Percentiles rank a stretch among this genome's conserved stretches.
Conservation (phyloP, 78 protist genomes). For the Dictyostelium purpureum region DNA sequence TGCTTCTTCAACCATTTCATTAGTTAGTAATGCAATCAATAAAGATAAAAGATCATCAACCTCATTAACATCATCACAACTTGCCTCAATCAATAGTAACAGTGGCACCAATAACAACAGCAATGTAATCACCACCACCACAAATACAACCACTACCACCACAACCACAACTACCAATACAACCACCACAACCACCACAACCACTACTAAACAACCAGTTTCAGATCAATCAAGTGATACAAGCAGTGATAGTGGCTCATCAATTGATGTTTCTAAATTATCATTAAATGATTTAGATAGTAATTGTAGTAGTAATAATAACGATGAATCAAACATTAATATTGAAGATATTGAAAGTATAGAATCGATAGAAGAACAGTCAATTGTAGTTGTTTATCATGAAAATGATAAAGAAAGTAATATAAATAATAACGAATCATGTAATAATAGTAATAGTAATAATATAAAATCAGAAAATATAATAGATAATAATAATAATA, state of each 20-base stretch:
- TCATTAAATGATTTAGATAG: slow-evolving; percentile 44
- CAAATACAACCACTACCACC: neutral
- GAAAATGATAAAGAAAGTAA: neutral
- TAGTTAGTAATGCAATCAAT: neutral
- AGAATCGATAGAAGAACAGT: slow-evolving; percentile 16
- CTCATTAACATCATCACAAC: neutral
- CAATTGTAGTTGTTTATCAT: neutral
- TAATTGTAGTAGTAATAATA: neutral
- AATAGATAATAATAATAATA: neutral
- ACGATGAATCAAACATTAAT: neutral
- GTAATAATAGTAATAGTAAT: slow-evolving; percentile 32
- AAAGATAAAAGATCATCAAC: neutral
- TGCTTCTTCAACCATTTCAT: neutral
- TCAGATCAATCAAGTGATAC: slow-evolving; percentile 22
- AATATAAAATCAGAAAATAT: neutral
- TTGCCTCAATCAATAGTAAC: neutral
- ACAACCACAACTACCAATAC: neutral
- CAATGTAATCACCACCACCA: neutral
- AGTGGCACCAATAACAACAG: neutral
- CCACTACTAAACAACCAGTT: neutral
- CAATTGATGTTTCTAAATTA: slow-evolving; percentile 16
- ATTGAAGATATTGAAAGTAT: neutral
- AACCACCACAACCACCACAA: neutral
- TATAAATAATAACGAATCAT: neutral
- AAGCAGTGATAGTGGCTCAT: neutral